These are phyloP conservation scores for Lenzites betulinus DNA, from an alignment of 768 basidiomycete genomes.

Conservation along the genomic window DNA sequence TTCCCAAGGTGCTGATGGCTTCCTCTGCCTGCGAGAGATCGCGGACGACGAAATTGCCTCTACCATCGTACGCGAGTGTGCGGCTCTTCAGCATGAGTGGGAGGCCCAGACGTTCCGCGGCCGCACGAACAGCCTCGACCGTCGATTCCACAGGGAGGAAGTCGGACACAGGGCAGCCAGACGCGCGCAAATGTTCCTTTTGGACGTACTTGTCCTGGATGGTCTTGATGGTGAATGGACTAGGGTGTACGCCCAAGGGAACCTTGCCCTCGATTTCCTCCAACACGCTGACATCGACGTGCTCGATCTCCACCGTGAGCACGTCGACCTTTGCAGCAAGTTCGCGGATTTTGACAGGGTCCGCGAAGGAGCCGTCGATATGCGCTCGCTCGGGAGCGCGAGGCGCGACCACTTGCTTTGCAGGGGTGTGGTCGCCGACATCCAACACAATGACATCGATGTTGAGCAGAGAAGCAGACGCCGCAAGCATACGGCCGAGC, in stretches of 20 bases:
- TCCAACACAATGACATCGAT: constrained; percentile 86
- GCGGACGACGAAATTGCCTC: constrained; percentile 84
- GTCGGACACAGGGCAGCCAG: constrained; percentile 54
- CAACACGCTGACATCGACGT: constrained; percentile 80
- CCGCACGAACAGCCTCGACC: constrained; percentile 51
- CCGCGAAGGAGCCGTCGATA: constrained; percentile 87
- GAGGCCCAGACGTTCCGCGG: constrained; percentile 63
- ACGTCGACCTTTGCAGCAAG: constrained; percentile 83
- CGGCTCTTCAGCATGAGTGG: constrained; percentile 96
- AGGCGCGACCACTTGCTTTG: constrained; percentile 82
- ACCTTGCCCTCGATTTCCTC: constrained; percentile 52
- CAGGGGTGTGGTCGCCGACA: constrained; percentile 75
- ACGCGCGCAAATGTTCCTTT: constrained; percentile 55
- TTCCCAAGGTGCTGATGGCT: constrained; percentile 58
- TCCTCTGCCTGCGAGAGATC: constrained; percentile 52
- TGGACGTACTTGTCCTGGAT: constrained; percentile 82
- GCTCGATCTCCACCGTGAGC: constrained; percentile 95
- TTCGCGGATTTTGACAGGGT: constrained; percentile 74
- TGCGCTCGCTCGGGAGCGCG: constrained; percentile 53
- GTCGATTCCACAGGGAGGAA: constrained; percentile 63
- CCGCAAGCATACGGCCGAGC: constrained; percentile 94
- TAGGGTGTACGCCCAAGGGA: constrained; percentile 58
- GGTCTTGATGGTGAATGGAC: constrained; percentile 75
- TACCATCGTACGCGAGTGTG: constrained; percentile 94
- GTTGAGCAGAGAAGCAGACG: constrained; percentile 85